Evolutionary conservation across 2,329 filamentous ascomycete species (phyloP).

Genomic region (Leptographium lundbergii): DNA sequence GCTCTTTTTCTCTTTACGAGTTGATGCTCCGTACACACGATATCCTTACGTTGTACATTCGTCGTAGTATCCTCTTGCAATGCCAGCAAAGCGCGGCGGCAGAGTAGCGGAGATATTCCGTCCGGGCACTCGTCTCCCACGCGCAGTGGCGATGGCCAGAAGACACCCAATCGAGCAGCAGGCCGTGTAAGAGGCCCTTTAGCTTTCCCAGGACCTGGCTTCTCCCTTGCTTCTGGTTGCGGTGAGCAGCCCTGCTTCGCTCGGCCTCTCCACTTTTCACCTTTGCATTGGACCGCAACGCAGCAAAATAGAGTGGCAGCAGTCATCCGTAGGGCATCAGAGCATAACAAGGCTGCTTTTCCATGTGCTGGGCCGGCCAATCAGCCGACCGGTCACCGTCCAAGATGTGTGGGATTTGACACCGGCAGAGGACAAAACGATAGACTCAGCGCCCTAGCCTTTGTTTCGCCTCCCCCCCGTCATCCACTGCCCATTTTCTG

Average conservation of each 20-base stretch:
- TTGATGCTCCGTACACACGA: no score
- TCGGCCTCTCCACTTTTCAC: neutral
- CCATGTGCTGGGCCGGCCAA: neutral
- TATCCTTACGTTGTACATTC: no score
- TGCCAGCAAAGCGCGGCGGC: neutral
- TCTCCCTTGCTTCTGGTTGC: neutral
- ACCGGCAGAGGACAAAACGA: neutral
- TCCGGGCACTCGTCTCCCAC: neutral
- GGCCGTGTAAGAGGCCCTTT: neutral
- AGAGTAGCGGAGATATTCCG: neutral
- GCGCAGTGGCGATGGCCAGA: neutral
- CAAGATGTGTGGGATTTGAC: neutral
- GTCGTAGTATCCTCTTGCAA: no score
- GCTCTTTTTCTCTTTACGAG: no score
- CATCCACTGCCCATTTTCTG: neutral
- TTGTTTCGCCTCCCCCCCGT: neutral
- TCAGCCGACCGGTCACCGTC: neutral
- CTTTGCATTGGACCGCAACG: slow-evolving; percentile 2
- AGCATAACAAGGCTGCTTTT: slow-evolving; percentile 1
- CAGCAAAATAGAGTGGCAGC: neutral
- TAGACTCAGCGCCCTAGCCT: neutral
- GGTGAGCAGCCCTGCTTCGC: neutral
- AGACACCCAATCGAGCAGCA: neutral
- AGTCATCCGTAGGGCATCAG: neutral
- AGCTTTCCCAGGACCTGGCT: neutral